Evolutionary conservation across 345 rosid genomes (phyloP).

Genomic region (Eucalyptus shirleyi): DNA sequence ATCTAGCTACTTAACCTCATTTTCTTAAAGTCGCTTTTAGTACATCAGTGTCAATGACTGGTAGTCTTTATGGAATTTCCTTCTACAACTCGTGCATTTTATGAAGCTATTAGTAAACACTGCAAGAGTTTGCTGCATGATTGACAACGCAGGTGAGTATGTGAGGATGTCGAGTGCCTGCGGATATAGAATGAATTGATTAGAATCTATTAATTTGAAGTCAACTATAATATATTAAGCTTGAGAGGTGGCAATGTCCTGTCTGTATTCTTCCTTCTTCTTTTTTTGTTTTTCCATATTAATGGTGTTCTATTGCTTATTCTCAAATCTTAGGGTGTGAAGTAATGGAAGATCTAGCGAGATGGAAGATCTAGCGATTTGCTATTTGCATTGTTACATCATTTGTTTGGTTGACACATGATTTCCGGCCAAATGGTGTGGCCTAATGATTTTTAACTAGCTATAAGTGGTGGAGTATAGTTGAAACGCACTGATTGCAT

Average conservation of each 20-base stretch:
- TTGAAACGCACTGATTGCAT: background rate
- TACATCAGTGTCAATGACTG: background rate
- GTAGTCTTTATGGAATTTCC: background rate
- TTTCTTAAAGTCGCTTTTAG: background rate
- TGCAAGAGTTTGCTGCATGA: background rate
- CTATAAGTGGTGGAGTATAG: background rate
- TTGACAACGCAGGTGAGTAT: background rate
- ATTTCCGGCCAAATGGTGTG: background rate
- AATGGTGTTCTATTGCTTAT: background rate
- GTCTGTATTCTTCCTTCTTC: background rate
- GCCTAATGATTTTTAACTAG: background rate
- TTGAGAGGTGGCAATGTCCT: background rate
- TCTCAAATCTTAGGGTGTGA: background rate
- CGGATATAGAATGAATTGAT: background rate
- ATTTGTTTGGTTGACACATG: background rate
- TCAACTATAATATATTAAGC: background rate
- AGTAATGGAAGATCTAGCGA: background rate
- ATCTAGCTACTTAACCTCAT: background rate
- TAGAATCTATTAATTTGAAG: background rate
- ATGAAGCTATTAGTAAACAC: background rate
- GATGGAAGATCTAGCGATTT: background rate
- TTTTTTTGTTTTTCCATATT: background rate
- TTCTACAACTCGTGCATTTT: background rate
- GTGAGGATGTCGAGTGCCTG: background rate
- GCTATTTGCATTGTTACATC: background rate